Evolutionary conservation across 2,329 filamentous ascomycete genomes (phyloP).

Genomic region (Arthrobotrys megalospora): DNA sequence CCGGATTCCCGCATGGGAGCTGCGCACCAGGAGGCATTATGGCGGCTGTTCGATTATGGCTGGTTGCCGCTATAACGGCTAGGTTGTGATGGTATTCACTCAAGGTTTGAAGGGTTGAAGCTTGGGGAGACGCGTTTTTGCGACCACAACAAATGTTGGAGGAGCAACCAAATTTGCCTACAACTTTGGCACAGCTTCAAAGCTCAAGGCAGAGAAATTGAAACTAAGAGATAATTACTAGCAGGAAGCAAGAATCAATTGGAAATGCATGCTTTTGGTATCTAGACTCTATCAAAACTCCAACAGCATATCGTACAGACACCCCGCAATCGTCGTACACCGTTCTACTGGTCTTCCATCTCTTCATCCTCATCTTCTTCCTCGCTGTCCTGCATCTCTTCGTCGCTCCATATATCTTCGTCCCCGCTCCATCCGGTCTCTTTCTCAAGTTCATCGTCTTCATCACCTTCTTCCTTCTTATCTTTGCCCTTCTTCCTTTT

Average conservation of each 20-base stretch:
- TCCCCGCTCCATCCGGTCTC: slow-evolving; percentile 57
- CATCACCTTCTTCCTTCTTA: slow-evolving; percentile 70
- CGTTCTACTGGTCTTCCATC: slow-evolving; percentile 53
- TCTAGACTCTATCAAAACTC: slow-evolving; percentile 9
- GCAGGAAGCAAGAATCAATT: not conserved
- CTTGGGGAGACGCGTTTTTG: slow-evolving; percentile 42
- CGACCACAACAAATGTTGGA: slow-evolving; percentile 36
- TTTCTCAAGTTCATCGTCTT: slow-evolving; percentile 66
- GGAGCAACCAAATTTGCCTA: slow-evolving; percentile 18
- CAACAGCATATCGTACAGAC: slow-evolving; percentile 41
- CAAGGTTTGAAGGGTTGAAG: not conserved
- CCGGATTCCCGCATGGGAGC: slow-evolving; percentile 75
- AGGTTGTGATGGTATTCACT: not conserved
- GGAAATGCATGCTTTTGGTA: slow-evolving; percentile 21
- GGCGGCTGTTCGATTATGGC: not conserved
- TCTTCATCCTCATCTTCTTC: slow-evolving; percentile 51
- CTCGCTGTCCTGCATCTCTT: slow-evolving; percentile 54
- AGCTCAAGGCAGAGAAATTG: too few species aligned
- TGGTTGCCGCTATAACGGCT: not conserved
- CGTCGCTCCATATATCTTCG: slow-evolving; percentile 60
- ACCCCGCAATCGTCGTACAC: not conserved
- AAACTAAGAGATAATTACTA: too few species aligned
- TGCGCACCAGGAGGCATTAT: slow-evolving; percentile 17
- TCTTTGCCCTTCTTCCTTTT: slow-evolving; percentile 81
- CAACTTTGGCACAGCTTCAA: not conserved